Evolutionary conservation across 495 filamentous ascomycete species (phyloP), one percentile per base, ranked within the genome.

Genomic region (Penicillium coffeae): DNA sequence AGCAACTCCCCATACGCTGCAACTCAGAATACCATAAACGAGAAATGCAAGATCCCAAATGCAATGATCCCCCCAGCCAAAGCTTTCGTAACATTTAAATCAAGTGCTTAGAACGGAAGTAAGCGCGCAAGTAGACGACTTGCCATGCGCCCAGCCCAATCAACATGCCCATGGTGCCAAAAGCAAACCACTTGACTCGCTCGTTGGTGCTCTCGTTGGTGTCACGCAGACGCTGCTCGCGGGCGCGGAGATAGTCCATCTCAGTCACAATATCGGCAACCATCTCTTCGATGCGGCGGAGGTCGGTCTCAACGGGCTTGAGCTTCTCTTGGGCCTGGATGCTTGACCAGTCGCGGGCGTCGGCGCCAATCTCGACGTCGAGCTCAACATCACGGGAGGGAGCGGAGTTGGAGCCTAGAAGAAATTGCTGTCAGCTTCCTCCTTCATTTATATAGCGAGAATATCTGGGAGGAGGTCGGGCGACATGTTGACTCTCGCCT

Each of bases 121-220:
- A 98, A 60, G 93, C 91, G 70, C 93, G 79, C 69, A 98, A 75
- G 70, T 98, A 97, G 56, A 97, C 82, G 61, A 98, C 87, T 80
- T 98, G 93, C 93, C 93, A 98, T 35, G 78, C 90, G 58, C 93
- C 95, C 53, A 98, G 75, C 19, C 80, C 87, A 48, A 96, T 79
- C 54, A 98, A 76, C 78, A 96, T 89, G 35, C 88, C 88, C 77
- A 96, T 98, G 18, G 93, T 96, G 33, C 84, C 83, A 67, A 96
- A 87, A 1, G 90, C 91, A 68, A 98, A 98, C 89, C 89, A 97
- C 74, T 97, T 98, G 45, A 98, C 93, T 47, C 93, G 82, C 70
- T 90, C 92, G 73, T 98, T 98, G 45, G 93, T 98, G 76, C 92
- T 96, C 82, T 98, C 93, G 70, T 98, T 98, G 57, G 93, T 98